phyloP scores from a whole-genome alignment of 495 filamentous ascomycete species.

The Podospora didyma region DNA sequence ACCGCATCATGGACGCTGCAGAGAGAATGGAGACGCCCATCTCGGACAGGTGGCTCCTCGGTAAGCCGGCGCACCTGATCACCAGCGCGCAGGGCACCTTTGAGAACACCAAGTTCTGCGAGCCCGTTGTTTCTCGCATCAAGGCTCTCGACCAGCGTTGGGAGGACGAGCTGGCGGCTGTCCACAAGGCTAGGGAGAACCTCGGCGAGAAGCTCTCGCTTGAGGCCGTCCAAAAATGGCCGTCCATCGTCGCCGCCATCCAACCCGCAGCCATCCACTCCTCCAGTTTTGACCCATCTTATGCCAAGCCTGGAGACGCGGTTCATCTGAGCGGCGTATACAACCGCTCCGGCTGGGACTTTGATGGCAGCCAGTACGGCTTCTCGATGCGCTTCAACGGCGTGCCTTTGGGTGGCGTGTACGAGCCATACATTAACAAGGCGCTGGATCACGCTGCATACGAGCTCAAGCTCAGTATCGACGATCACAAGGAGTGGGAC shows the following conservation, averaged over 20 bases:
- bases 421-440: not conserved
- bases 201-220: not conserved
- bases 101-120: not conserved
- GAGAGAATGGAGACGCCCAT: slow-evolving; percentile 2
- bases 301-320: slow-evolving; percentile 1
- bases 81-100: not conserved
- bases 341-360: slow-evolving; percentile 7
- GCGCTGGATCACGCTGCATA: slow-evolving; percentile 8
- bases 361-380: slow-evolving; percentile 7
- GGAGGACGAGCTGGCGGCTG: slow-evolving; percentile 2
- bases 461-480: slow-evolving; percentile 3
- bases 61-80: not conserved
- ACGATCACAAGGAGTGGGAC: slow-evolving; percentile 8
- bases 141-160: not conserved
- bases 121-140: slow-evolving; percentile 1
- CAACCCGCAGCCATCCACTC: not conserved
- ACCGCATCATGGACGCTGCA: not conserved
- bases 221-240: slow-evolving; percentile 3
- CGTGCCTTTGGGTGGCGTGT: slow-evolving; percentile 9
- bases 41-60: slow-evolving; percentile 1
- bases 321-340: slow-evolving; percentile 3
- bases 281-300: slow-evolving; percentile 2
- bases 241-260: not conserved
- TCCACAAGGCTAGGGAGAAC: not conserved
- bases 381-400: slow-evolving; percentile 15